Evolutionary conservation across 2,329 filamentous ascomycete genomes (phyloP).

Genomic region (Aspergillus japonicus): DNA sequence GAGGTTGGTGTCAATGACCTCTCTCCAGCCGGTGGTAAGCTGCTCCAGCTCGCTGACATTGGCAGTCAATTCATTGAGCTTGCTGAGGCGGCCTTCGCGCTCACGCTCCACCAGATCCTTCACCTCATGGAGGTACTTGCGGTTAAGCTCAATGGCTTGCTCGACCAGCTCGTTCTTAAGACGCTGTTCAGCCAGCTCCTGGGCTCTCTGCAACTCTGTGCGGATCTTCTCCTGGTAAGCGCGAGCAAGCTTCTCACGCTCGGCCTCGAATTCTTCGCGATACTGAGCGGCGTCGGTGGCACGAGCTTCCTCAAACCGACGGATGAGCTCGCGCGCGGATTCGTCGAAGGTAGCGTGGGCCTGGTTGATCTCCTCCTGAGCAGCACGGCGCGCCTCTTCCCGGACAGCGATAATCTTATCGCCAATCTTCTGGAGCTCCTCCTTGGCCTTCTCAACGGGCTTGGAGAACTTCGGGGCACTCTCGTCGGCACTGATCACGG

Average conservation of each 20-base stretch:
- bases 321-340: conserved; percentile 82
- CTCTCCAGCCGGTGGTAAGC: conserved; percentile 85
- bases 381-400: conserved; percentile 64
- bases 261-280: conserved; percentile 82
- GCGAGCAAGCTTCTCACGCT: conserved; percentile 75
- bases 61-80: conserved; percentile 74
- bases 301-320: conserved; percentile 82
- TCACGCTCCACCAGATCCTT: conserved; percentile 82
- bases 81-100: conserved; percentile 80
- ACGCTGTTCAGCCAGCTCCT: conserved; percentile 77
- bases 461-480: conserved; percentile 73
- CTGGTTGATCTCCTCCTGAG: conserved; percentile 71
- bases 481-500: conserved; percentile 84
- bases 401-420: conserved; percentile 74
- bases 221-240: conserved; percentile 78
- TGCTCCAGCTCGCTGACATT: conserved; percentile 81
- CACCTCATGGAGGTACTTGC: conserved; percentile 76
- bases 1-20: conserved; percentile 84
- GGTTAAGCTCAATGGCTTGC: conserved; percentile 86
- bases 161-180: conserved; percentile 82
- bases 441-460: conserved; percentile 81
- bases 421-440: conserved; percentile 74
- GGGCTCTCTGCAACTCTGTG: conserved; percentile 74
- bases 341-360: conserved; percentile 77
- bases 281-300: conserved; percentile 75